Conservation (phyloP, 2,329 filamentous ascomycete genomes). For the Sporothrix euskadiensis region DNA sequence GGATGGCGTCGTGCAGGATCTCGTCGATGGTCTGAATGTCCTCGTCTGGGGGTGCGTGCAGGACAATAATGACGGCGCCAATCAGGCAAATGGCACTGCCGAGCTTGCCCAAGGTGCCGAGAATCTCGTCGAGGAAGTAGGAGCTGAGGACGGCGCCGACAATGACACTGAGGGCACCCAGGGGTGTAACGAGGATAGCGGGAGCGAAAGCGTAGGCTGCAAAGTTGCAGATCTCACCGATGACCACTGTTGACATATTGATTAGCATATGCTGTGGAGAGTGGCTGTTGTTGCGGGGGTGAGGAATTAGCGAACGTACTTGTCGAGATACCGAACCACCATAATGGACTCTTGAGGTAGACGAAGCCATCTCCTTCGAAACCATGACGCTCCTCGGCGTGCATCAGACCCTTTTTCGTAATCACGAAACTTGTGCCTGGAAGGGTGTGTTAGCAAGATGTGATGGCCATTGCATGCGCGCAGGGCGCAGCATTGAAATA, state of each 20-base stretch:
- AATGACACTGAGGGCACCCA: constrained; percentile 89
- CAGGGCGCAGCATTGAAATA: constrained; percentile 15
- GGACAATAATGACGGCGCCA: constrained; percentile 93
- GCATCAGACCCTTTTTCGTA: constrained; percentile 85
- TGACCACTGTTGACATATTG: constrained; percentile 62
- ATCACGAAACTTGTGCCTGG: constrained; percentile 95
- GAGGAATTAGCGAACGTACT: constrained; percentile 54
- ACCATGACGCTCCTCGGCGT: constrained; percentile 86
- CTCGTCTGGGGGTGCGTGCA: constrained; percentile 93
- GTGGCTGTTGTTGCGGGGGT: constrained; percentile 11
- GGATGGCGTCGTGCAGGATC: constrained; percentile 85
- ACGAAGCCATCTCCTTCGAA: constrained; percentile 96
- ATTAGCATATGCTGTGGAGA: not conserved
- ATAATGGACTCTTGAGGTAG: constrained; percentile 91
- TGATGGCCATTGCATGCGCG: not conserved
- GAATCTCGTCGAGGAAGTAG: constrained; percentile 87
- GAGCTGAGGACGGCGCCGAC: constrained; percentile 93
- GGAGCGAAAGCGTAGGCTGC: constrained; percentile 97
- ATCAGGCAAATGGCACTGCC: constrained; percentile 96
- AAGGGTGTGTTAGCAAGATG: constrained; percentile 28
- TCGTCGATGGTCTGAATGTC: constrained; percentile 89
- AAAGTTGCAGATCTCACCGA: constrained; percentile 96
- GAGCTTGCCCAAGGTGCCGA: constrained; percentile 88
- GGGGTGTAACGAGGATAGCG: constrained; percentile 94
- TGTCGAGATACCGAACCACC: constrained; percentile 94